Conservation (phyloP, 139 green algal species). For the Closterium sp. region DNA sequence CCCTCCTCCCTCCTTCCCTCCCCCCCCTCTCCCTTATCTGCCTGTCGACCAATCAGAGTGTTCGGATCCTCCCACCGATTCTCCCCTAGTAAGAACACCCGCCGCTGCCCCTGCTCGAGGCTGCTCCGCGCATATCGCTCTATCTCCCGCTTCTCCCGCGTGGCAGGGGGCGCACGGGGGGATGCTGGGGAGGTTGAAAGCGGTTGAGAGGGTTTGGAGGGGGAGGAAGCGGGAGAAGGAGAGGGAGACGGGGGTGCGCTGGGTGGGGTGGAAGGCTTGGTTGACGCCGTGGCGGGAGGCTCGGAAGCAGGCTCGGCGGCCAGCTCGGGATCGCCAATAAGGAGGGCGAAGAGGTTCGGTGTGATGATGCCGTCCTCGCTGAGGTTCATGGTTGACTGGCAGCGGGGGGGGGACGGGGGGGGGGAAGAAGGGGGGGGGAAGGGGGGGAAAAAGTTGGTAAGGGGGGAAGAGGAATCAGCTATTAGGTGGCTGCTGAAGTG, state of each 20-base stretch:
- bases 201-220: not conserved
- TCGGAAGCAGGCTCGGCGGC: not conserved
- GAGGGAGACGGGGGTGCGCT: too few species aligned
- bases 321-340: conserved; percentile 7
- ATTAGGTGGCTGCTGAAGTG: too few species aligned
- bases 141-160: not conserved
- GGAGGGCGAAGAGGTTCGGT: conserved; percentile 1
- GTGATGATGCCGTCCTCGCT: not conserved
- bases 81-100: not conserved
- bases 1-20: too few species aligned
- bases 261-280: not conserved
- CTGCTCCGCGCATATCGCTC: not conserved
- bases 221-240: too few species aligned
- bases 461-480: not conserved
- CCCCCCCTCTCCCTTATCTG: not conserved
- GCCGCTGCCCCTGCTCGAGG: not conserved
- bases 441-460: conserved; percentile 8
- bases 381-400: not conserved
- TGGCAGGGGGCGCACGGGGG: not conserved
- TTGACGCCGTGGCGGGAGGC: not conserved
- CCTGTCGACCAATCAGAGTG: not conserved
- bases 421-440: not conserved
- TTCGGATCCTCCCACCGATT: not conserved
- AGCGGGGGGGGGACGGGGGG: not conserved
- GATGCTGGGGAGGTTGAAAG: not conserved